Percentiles rank a stretch among this genome's conserved stretches.
These are phyloP conservation scores for Trichoderma sp. DNA, from an alignment of 2,329 filamentous ascomycete genomes.

Conservation along the genomic window DNA sequence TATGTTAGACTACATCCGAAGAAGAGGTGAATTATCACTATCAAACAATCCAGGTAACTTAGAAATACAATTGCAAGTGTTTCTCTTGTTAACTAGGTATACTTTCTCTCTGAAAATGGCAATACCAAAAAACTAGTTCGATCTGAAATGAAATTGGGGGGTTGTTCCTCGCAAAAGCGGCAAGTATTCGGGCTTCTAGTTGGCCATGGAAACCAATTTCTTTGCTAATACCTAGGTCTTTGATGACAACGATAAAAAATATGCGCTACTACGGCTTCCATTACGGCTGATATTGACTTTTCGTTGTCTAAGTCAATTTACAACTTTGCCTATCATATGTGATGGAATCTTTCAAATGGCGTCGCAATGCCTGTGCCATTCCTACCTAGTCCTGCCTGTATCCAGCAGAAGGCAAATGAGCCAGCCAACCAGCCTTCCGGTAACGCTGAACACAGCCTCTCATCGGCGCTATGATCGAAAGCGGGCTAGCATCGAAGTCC, in stretches of 20 bases:
- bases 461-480: neutral
- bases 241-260: neutral
- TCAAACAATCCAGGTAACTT: neutral
- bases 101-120: neutral
- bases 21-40: neutral
- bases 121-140: neutral
- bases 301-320: neutral
- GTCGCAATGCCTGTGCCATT: neutral
- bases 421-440: neutral
- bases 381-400: no score
- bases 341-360: neutral
- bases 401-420: neutral
- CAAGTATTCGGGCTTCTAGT: neutral
- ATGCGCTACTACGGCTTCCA: neutral
- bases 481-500: neutral
- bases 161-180: neutral
- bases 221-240: neutral
- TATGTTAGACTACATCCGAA: neutral
- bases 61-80: neutral
- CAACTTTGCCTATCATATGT: neutral
- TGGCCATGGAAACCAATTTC: neutral
- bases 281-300: neutral
- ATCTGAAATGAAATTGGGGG: neutral
- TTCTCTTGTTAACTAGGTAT: neutral
- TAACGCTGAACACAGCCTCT: neutral